phyloP scores from a whole-genome alignment of 768 basidiomycete genomes.

The Hericium coralloides region DNA sequence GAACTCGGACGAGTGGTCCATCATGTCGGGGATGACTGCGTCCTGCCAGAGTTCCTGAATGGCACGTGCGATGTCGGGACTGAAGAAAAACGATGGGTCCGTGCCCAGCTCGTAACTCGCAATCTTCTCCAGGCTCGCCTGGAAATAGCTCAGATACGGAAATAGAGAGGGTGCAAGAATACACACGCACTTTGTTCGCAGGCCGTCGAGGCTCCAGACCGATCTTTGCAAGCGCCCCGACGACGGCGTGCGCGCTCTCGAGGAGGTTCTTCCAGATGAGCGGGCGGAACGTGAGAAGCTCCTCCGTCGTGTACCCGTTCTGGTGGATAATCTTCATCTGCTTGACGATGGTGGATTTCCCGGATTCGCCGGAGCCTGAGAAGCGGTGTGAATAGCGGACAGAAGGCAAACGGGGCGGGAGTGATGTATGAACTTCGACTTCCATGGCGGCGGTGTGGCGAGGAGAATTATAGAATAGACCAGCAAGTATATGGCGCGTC shows the following conservation, averaged over 20 bases:
- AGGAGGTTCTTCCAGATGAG: constrained; percentile 83
- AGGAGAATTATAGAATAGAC: not conserved
- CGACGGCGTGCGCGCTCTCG: constrained; percentile 81
- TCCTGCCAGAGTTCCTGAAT: constrained; percentile 66
- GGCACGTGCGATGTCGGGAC: constrained; percentile 59
- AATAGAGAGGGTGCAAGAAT: not conserved
- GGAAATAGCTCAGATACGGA: constrained; percentile 1
- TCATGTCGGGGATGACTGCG: constrained; percentile 40
- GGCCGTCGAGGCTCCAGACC: constrained; percentile 67
- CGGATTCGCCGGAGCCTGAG: constrained; percentile 87
- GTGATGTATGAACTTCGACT: not conserved
- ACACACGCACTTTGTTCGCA: constrained; percentile 43
- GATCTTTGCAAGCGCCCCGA: constrained; percentile 80
- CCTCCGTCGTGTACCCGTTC: constrained; percentile 73
- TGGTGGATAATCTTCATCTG: constrained; percentile 99
- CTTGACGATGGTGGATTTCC: constrained; percentile 94
- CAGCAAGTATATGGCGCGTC: not conserved
- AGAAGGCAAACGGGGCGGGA: not conserved
- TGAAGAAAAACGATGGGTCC: constrained; percentile 31
- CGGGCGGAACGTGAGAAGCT: constrained; percentile 67
- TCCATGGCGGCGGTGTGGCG: not conserved
- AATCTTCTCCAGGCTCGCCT: constrained; percentile 49
- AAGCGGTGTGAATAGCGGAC: not conserved
- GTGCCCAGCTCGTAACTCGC: constrained; percentile 39
- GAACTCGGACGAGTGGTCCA: constrained; percentile 64